Evolutionary conservation across 768 basidiomycete species (phyloP).

Genomic region (Suillus subaureus): DNA sequence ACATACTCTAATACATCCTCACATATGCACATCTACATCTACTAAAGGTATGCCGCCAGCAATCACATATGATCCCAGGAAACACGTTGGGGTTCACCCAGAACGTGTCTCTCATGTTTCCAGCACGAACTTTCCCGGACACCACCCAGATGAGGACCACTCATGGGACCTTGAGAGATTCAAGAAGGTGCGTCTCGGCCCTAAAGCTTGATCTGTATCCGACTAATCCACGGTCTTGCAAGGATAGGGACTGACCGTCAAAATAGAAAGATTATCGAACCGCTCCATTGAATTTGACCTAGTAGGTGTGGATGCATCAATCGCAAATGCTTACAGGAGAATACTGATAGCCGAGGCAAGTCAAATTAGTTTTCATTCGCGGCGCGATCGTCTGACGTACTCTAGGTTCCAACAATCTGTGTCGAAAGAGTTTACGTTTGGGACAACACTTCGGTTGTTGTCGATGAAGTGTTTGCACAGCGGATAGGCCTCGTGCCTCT

Average conservation of each 20-base stretch:
- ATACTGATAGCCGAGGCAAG: slow-evolving; percentile 93
- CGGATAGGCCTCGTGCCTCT: slow-evolving; percentile 92
- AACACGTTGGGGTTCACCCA: slow-evolving; percentile 68
- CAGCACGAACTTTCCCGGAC: slow-evolving; percentile 89
- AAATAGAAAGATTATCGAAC: slow-evolving; percentile 78
- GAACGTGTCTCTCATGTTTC: slow-evolving; percentile 81
- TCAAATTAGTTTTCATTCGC: slow-evolving; percentile 7
- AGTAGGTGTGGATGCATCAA: slow-evolving; percentile 92
- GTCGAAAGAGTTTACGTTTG: slow-evolving; percentile 91
- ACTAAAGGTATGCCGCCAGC: neutral
- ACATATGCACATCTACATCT: neutral
- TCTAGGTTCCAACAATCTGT: slow-evolving; percentile 85
- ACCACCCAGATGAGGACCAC: slow-evolving; percentile 83
- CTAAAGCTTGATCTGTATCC: slow-evolving; percentile 8
- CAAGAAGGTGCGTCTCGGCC: slow-evolving; percentile 57
- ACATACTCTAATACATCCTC: neutral
- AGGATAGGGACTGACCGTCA: slow-evolving; percentile 70
- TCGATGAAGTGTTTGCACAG: slow-evolving; percentile 91
- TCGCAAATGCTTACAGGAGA: slow-evolving; percentile 92
- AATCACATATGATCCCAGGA: slow-evolving; percentile 38
- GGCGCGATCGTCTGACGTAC: slow-evolving; percentile 6
- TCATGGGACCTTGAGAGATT: slow-evolving; percentile 81
- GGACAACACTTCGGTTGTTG: slow-evolving; percentile 94
- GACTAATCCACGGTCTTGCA: slow-evolving; percentile 14
- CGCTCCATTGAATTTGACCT: slow-evolving; percentile 93